phyloP scores from a whole-genome alignment of 176 grass and related monocot genomes.

The Aegilops sharonensis region DNA sequence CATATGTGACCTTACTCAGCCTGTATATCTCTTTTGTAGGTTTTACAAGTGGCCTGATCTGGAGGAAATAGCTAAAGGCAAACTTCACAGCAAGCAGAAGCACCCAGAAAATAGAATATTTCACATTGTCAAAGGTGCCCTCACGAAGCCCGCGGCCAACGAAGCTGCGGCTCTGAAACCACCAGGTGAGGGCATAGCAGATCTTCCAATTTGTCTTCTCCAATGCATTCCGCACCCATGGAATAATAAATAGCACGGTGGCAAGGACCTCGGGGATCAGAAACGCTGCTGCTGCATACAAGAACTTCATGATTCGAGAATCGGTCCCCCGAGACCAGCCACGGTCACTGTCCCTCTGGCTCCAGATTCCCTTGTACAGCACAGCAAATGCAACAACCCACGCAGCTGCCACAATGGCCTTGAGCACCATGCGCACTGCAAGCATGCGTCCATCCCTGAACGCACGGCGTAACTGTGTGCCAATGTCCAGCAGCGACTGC shows the following conservation, averaged over 20 bases:
- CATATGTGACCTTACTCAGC: slow-evolving; percentile 39
- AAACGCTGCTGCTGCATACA: slow-evolving; percentile 63
- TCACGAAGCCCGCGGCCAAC: slow-evolving; percentile 88
- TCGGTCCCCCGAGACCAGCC: slow-evolving; percentile 36
- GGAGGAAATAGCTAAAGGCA: slow-evolving; percentile 84
- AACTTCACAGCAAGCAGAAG: slow-evolving; percentile 77
- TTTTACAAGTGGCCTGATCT: slow-evolving; percentile 79
- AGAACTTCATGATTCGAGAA: slow-evolving; percentile 46
- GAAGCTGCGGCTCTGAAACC: slow-evolving; percentile 87
- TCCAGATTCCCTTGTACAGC: slow-evolving; percentile 54
- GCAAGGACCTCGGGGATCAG: slow-evolving; percentile 76
- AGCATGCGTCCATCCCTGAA: slow-evolving; percentile 65
- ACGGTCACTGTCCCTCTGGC: slow-evolving; percentile 34
- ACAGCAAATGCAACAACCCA: slow-evolving; percentile 71
- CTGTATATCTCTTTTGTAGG: slow-evolving; percentile 72
- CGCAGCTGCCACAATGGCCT: slow-evolving; percentile 56
- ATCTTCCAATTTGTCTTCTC: slow-evolving; percentile 93
- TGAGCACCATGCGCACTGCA: slow-evolving; percentile 75
- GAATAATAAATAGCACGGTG: slow-evolving; percentile 65
- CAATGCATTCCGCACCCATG: slow-evolving; percentile 76
- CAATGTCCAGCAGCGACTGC: slow-evolving; percentile 75
- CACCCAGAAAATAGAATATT: slow-evolving; percentile 81
- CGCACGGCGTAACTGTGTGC: slow-evolving; percentile 73
- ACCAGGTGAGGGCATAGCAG: slow-evolving; percentile 81
- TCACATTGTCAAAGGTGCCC: slow-evolving; percentile 67